A percentile compares a stretch with the other conserved stretches of the same genome.
Conservation (phyloP, 805 yeast species). For the Jamesozyma jinghongensis region DNA sequence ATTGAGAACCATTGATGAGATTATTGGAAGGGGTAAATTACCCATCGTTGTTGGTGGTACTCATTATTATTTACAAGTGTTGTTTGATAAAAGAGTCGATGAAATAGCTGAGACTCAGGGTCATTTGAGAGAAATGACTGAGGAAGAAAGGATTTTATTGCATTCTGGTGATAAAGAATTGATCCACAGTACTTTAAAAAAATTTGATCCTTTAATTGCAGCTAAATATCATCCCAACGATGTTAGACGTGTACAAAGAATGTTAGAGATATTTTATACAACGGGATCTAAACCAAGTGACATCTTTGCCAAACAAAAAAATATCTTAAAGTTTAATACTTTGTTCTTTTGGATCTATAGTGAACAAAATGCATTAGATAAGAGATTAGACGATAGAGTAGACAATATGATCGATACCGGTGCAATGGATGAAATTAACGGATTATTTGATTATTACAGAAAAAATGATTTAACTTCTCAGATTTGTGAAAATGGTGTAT, state of each 20-base stretch:
- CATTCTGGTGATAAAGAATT: constrained; percentile 36
- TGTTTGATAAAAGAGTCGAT: constrained; percentile 52
- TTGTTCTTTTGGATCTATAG: constrained; percentile 79
- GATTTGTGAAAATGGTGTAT: constrained; percentile 65
- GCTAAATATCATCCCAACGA: constrained; percentile 90
- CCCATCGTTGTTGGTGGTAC: constrained; percentile 96
- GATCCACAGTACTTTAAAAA: constrained; percentile 36
- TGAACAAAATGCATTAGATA: constrained; percentile 45
- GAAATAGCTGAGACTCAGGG: constrained; percentile 5
- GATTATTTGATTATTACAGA: constrained; percentile 42
- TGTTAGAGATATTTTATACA: constrained; percentile 65
- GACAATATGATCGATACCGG: constrained; percentile 73
- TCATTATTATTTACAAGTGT: constrained; percentile 78
- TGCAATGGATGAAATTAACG: constrained; percentile 57
- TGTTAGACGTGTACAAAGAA: constrained; percentile 64
- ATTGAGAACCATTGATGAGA: constrained; percentile 45
- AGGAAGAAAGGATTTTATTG: constrained; percentile 36
- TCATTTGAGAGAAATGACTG: constrained; percentile 11
- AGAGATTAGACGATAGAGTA: constrained; percentile 67
- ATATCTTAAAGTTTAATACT: constrained; percentile 48
- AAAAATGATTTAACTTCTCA: constrained; percentile 21
- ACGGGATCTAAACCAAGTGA: constrained; percentile 57
- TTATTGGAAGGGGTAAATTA: constrained; percentile 56
- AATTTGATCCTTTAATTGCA: constrained; percentile 63
- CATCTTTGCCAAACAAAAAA: constrained; percentile 55